Conservation (phyloP, 331 rosid species). For the Stylosanthes scabra region DNA sequence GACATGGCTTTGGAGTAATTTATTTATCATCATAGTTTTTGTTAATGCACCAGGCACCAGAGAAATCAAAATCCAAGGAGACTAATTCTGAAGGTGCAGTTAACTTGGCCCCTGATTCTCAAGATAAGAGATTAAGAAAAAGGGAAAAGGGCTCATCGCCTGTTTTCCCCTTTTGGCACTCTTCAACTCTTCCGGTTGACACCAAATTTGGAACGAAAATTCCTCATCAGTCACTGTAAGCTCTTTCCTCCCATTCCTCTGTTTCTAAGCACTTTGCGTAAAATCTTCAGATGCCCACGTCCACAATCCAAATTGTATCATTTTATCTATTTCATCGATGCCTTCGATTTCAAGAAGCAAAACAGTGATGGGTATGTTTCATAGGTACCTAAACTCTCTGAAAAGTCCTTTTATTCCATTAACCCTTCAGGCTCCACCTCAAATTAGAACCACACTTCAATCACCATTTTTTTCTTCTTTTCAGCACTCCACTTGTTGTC, state of each 20-base stretch:
- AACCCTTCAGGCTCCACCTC: conserved; percentile 10
- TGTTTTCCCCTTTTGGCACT: too few relatives aligned
- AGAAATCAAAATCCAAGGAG: too few relatives aligned
- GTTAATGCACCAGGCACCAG: too few relatives aligned
- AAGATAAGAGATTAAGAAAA: too few relatives aligned
- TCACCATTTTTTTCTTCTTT: conserved; percentile 29
- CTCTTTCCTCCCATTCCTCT: neutral
- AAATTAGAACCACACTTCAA: conserved; percentile 29
- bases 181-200: neutral
- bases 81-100: too few relatives aligned
- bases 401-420: conserved; percentile 29
- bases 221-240: neutral
- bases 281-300: conserved; percentile 25
- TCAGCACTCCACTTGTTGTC: conserved; percentile 26
- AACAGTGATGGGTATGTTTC: conserved; percentile 38
- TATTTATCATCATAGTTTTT: too few relatives aligned
- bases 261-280: neutral
- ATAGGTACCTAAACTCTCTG: conserved; percentile 31
- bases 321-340: conserved; percentile 11
- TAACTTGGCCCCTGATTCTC: too few relatives aligned
- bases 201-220: conserved; percentile 3
- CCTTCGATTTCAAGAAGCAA: conserved; percentile 25
- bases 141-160: too few relatives aligned
- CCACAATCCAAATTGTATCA: conserved; percentile 30
- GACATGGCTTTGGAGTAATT: too few relatives aligned